Base-by-base conservation (phyloP, 108 stramenopile species). In the Mediolabrus comicus region DNA sequence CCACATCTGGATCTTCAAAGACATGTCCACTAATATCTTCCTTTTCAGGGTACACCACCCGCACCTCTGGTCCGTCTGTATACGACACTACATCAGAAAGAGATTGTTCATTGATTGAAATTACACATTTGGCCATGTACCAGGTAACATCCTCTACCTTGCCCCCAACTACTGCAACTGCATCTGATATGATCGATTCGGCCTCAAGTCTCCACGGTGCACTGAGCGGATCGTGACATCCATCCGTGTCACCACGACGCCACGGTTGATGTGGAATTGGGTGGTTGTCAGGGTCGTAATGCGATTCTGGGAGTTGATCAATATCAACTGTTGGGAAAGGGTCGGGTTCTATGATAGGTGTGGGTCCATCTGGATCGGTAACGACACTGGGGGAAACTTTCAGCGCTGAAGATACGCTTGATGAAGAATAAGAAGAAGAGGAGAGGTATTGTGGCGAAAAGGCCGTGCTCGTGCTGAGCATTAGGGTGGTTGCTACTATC, bases 261-360 rank as follows among this genome's bases (percentile, higher is more conserved):
- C 93, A 94, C 24, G 90, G 90, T 65, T 94, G 93, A 55, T 89
- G 80, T 2, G 86, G 83, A 53, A 94, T 80, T 29, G 89, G 89
- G 52, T 80, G 77, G 49, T 53, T 60, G 52, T 61, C 10, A 13
- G 34, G 41, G 56, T 81, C 80, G 60, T 84, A 84, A 17, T 77
- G 67, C 10, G 75, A 39, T 56, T 79, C 75, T 53, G 83, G 81
- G 14, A 87, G 57, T 43, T 62, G 27, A 36, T 77, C 75, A 30
- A 77, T 0, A 34, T 69, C 68, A 29, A 77, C 25, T 28, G 46
- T 58, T 34, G 75, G 75, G 63, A 69, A 69, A 33, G 68, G 75
- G 33, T 69, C 68, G 28, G 68, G 58, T 30, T 39, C 35, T 16
- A 49, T 43, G 29, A 62, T 62, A 8, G 75, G 75, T 8, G 75